These are phyloP conservation scores for Hypomyces rosellus DNA, from an alignment of 2,329 filamentous ascomycete species.

Conservation along the genomic window DNA sequence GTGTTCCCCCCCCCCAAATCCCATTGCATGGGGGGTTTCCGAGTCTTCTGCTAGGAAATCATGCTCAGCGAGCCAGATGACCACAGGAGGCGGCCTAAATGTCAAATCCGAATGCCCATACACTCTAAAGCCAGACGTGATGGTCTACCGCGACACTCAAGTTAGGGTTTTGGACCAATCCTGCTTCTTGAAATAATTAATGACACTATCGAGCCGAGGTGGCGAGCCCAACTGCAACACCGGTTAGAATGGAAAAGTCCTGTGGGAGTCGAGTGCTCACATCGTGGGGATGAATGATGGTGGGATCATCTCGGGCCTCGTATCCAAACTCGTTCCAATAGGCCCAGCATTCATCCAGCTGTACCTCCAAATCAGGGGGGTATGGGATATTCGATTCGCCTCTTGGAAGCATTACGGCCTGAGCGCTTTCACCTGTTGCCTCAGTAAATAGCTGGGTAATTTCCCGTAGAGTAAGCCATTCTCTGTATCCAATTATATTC, in stretches of 20 bases:
- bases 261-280: slow-evolving; percentile 6
- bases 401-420: slow-evolving; percentile 3
- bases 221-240: slow-evolving; percentile 6
- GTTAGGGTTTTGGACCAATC: slow-evolving; percentile 21
- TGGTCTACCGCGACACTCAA: too few relatives aligned
- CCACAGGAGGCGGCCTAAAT: too few relatives aligned
- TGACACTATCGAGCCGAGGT: slow-evolving; percentile 7
- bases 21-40: too few relatives aligned
- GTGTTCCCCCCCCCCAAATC: too few relatives aligned
- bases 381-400: neutral
- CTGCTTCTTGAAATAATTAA: slow-evolving; percentile 11
- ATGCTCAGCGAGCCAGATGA: too few relatives aligned
- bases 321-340: slow-evolving; percentile 16
- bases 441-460: slow-evolving; percentile 13
- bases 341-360: slow-evolving; percentile 7
- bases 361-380: slow-evolving; percentile 5
- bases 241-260: neutral
- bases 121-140: too few relatives aligned
- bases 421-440: slow-evolving; percentile 12
- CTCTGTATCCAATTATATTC: slow-evolving; percentile 20
- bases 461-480: slow-evolving; percentile 16
- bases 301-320: slow-evolving; percentile 12
- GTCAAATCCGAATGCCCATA: too few relatives aligned
- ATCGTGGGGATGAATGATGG: slow-evolving; percentile 11
- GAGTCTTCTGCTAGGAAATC: too few relatives aligned